Conservation (phyloP, 75 land plant genomes). For the Sequoia sempervirens region DNA sequence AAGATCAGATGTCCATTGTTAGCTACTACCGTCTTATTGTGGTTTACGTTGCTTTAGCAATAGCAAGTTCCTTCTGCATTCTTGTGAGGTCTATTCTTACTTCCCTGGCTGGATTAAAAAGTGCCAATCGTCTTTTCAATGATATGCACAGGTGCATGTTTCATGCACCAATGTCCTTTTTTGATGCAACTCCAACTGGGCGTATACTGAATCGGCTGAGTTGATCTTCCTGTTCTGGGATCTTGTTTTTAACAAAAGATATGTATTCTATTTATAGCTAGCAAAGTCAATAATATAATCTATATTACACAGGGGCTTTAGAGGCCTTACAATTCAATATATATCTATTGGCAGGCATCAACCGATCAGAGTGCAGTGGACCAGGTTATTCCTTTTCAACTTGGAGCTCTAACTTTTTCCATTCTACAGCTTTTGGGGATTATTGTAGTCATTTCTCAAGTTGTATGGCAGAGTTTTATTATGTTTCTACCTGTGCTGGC, state of each 20-base stretch:
- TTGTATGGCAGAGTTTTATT: slow-evolving; percentile 31
- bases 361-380: slow-evolving; percentile 20
- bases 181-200: slow-evolving; percentile 39
- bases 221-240: no score
- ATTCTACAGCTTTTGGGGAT: slow-evolving; percentile 9
- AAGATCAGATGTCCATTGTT: neutral
- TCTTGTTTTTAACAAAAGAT: no score
- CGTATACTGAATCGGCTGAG: slow-evolving; percentile 24
- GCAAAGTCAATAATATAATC: no score
- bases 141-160: slow-evolving; percentile 19
- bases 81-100: neutral
- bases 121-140: slow-evolving; percentile 8
- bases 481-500: slow-evolving; percentile 17
- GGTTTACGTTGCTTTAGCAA: neutral
- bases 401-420: neutral
- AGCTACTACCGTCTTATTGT: neutral
- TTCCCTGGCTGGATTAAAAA: slow-evolving; percentile 2
- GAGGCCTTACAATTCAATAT: no score
- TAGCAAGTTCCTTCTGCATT: neutral
- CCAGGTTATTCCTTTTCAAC: slow-evolving; percentile 3
- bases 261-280: no score
- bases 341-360: slow-evolving; percentile 10
- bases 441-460: slow-evolving; percentile 17
- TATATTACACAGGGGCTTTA: no score
- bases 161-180: slow-evolving; percentile 43